phyloP scores from a whole-genome alignment of 768 basidiomycete genomes.

The Lentinula sp. region DNA sequence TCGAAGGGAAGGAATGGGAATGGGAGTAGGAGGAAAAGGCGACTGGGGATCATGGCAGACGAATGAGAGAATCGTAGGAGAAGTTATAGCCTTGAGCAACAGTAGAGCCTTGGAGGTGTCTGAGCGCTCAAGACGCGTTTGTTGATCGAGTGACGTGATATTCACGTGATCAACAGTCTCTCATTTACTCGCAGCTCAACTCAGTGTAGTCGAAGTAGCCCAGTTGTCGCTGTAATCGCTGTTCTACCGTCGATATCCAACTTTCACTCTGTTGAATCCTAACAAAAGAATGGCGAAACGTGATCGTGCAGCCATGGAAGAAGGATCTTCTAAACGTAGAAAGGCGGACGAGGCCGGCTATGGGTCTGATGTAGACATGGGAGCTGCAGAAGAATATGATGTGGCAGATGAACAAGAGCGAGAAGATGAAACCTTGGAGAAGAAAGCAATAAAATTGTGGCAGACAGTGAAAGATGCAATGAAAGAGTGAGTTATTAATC shows the following conservation, averaged over 20 bases:
- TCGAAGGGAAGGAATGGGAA: conserved; percentile 56
- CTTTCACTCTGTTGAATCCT: neutral
- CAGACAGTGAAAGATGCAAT: conserved; percentile 75
- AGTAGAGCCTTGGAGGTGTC: conserved; percentile 18
- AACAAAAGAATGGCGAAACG: conserved; percentile 39
- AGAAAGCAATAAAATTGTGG: conserved; percentile 70
- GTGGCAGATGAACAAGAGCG: conserved; percentile 18
- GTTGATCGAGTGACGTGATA: neutral
- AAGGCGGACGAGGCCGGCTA: conserved; percentile 34
- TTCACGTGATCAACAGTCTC: neutral
- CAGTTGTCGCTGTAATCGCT: neutral
- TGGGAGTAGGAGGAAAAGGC: conserved; percentile 48
- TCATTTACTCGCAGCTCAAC: neutral
- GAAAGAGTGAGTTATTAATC: conserved; percentile 71
- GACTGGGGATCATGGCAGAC: conserved; percentile 74
- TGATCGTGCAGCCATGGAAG: conserved; percentile 38
- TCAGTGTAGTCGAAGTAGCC: neutral
- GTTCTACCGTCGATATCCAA: neutral
- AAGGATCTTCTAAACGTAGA: conserved; percentile 38
- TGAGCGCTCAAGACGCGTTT: conserved; percentile 35
- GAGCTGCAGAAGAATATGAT: conserved; percentile 26
- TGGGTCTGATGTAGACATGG: conserved; percentile 36
- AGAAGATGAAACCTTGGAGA: conserved; percentile 40
- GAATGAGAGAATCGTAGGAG: conserved; percentile 29
- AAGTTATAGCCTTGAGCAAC: conserved; percentile 18